Percentiles rank a stretch among this genome's conserved stretches.
Conservation (phyloP, 1,284 basidiomycete genomes). For the Moesziomyces globuligerus region DNA sequence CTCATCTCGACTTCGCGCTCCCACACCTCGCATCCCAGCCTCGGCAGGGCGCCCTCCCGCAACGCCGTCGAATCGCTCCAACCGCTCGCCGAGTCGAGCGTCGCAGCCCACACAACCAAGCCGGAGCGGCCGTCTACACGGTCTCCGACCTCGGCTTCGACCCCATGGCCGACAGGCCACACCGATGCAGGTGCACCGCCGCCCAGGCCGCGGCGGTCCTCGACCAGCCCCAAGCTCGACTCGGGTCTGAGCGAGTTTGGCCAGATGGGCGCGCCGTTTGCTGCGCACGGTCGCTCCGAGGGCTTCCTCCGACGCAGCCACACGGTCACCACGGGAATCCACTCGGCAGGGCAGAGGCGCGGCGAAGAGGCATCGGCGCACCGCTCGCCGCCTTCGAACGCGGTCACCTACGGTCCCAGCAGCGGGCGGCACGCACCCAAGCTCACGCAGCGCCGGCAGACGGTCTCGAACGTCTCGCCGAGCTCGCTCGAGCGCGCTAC, state of each 20-base stretch:
- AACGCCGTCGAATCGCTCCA: constrained; percentile 40
- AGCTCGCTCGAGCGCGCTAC: constrained; percentile 7
- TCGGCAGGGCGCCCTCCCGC: constrained; percentile 24
- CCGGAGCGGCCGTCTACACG: neutral
- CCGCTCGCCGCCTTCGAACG: constrained; percentile 14
- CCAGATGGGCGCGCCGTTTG: constrained; percentile 39
- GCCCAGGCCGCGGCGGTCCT: constrained; percentile 12
- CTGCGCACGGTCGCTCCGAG: constrained; percentile 8
- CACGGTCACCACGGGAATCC: constrained; percentile 26
- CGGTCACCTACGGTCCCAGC: constrained; percentile 31
- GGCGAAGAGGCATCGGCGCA: constrained; percentile 3
- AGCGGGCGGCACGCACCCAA: constrained; percentile 29
- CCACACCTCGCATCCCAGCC: constrained; percentile 19
- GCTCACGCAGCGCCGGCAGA: constrained; percentile 31
- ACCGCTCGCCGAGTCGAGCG: constrained; percentile 38
- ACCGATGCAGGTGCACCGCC: constrained; percentile 3
- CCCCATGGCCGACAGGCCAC: constrained; percentile 4
- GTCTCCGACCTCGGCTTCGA: constrained; percentile 8
- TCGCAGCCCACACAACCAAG: neutral
- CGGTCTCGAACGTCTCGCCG: constrained; percentile 38
- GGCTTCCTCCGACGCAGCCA: constrained; percentile 39
- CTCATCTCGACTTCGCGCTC: constrained; percentile 27
- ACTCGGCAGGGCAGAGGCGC: constrained; percentile 6
- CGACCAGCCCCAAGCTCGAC: constrained; percentile 24
- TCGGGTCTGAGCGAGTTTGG: constrained; percentile 43